Evolutionary conservation across 139 green algal species (phyloP).

Genomic region (Astrephomene gubernaculifera): DNA sequence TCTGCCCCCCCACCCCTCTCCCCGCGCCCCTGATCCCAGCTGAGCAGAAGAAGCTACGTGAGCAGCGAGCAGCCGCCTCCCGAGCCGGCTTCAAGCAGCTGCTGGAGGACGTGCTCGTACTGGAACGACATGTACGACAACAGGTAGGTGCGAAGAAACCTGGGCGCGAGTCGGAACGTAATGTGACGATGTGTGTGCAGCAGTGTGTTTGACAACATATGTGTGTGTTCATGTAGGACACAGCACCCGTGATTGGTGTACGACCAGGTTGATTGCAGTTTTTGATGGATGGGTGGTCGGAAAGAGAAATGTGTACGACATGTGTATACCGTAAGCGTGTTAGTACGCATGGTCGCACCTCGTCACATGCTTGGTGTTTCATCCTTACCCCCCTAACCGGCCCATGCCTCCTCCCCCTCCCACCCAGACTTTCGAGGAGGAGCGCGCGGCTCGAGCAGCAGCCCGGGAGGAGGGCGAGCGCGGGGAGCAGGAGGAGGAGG

Average conservation of each 20-base stretch:
- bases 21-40: not conserved
- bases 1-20: not conserved
- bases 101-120: constrained; percentile 70
- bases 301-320: too few relatives aligned
- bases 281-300: too few relatives aligned
- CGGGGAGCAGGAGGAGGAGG: not conserved
- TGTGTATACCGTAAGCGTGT: too few relatives aligned
- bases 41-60: constrained; percentile 43
- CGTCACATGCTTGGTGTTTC: too few relatives aligned
- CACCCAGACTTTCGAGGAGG: constrained; percentile 6
- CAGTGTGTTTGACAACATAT: too few relatives aligned
- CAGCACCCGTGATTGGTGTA: too few relatives aligned
- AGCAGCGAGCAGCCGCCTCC: constrained; percentile 10
- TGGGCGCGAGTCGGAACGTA: too few relatives aligned
- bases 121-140: constrained; percentile 45
- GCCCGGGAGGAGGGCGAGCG: constrained; percentile 1
- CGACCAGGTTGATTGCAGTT: too few relatives aligned
- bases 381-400: not conserved
- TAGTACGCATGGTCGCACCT: too few relatives aligned
- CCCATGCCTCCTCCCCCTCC: not conserved
- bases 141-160: too few relatives aligned
- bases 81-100: constrained; percentile 58
- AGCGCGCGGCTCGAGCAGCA: constrained; percentile 15
- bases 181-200: too few relatives aligned
- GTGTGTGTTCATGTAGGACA: too few relatives aligned